Evolutionary conservation across 2,329 filamentous ascomycete genomes (phyloP), one percentile per base, ranked within the genome.

Genomic region (Alternaria solani): DNA sequence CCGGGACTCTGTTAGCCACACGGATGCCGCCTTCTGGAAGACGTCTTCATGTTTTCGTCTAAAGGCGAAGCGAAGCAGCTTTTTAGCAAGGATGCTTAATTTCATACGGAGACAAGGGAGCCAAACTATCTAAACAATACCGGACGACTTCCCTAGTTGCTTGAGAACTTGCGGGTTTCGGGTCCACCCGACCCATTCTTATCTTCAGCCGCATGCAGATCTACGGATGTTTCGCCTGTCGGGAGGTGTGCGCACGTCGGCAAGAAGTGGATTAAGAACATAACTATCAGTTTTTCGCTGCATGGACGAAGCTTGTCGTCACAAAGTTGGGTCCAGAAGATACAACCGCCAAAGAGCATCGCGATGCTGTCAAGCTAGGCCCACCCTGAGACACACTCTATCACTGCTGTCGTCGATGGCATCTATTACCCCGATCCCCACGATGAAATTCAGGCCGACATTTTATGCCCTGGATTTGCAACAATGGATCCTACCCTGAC

Each of bases 281-380:
- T 43, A 20, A 9, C 36, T 20, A 26, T 34, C 48, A 39, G 41
- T 59, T 59, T 59, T 59, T 59, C 42, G 43, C 56, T 59, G 34
- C 52, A 46, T 26, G 26, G 44, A 48, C 34, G 52, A 56, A 51
- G 57, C 57, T 51, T 55, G 53, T 51, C 52, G 57, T 59, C 57
- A 56, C 44, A 59, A 56, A 59, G 44, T 51, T 51, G 57, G 57
- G 52, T 51, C 51, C 57, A 59, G 44, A 51, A 20, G 56, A 38
- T 42, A 28, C 26, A 48, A 32, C 30, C 46, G 39, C 52, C 52
- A 49, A 44, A 59, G 44, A 56, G 57, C 52, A 51, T 44, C 44
- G 7, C 14, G 32, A 46, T 28, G 16, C 18, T 43, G 55, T 44
- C 49, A 54, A 28, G 20, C 47, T 61, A 61, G 59, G 54, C 36